These are phyloP conservation scores for Trichophyton rubrum DNA, from an alignment of 2,329 filamentous ascomycete species.

Conservation along the genomic window DNA sequence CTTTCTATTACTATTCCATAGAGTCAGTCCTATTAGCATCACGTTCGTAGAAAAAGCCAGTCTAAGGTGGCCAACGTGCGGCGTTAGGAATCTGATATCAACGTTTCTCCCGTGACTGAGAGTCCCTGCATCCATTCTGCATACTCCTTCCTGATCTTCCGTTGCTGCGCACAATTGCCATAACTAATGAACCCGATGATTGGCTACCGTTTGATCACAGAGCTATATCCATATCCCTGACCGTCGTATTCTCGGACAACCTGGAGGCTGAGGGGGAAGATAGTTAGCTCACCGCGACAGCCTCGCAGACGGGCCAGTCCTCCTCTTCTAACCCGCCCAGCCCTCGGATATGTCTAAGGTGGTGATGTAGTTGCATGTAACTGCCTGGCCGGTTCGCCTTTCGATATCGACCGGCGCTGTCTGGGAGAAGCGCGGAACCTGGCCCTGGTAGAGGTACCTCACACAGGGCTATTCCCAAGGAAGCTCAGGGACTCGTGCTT, in stretches of 20 bases:
- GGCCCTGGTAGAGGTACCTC: not conserved
- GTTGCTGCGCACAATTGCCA: too few relatives aligned
- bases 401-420: not conserved
- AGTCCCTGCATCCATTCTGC: not conserved
- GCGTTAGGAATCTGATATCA: not conserved
- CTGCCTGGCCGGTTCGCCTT: not conserved
- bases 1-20: too few relatives aligned
- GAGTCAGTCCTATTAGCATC: too few relatives aligned
- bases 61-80: too few relatives aligned
- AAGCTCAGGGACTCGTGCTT: not conserved
- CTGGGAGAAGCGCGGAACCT: not conserved
- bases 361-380: too few relatives aligned
- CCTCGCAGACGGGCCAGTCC: not conserved
- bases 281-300: not conserved
- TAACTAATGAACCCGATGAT: not conserved
- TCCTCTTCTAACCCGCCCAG: not conserved
- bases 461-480: not conserved
- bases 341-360: not conserved
- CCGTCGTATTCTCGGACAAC: not conserved
- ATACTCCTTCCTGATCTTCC: not conserved
- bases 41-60: too few relatives aligned
- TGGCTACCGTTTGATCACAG: not conserved
- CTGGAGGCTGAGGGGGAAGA: not conserved
- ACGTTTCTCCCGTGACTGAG: not conserved
- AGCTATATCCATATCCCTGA: not conserved